Percentiles rank a stretch among this genome's conserved stretches.
Conservation (phyloP, 2,329 filamentous ascomycete species). For the Eutypella sp. region DNA sequence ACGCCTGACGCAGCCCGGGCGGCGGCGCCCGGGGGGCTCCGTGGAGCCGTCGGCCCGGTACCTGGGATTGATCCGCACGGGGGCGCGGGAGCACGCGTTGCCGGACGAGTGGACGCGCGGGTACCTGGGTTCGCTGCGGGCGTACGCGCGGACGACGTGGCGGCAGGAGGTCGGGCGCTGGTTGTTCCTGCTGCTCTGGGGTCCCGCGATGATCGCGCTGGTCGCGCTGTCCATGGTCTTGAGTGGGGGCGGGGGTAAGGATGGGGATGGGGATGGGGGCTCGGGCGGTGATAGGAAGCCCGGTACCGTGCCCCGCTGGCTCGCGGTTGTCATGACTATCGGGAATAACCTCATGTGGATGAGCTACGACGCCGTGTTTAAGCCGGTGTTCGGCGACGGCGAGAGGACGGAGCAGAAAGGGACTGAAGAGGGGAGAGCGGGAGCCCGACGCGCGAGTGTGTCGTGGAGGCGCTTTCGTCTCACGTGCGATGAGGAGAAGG, state of each 20-base stretch:
- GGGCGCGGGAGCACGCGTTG: constrained; percentile 74
- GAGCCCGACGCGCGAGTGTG: neutral
- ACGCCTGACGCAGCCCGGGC: no score
- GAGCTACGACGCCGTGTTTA: constrained; percentile 60
- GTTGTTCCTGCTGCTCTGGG: constrained; percentile 57
- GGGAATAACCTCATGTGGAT: constrained; percentile 49
- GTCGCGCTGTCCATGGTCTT: constrained; percentile 40
- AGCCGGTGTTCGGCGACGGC: constrained; percentile 75
- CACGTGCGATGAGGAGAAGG: neutral
- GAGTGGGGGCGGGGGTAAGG: constrained; percentile 48
- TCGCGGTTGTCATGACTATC: constrained; percentile 45
- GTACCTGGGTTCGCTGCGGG: constrained; percentile 64
- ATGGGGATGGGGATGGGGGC: constrained; percentile 43
- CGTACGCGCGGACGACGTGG: constrained; percentile 64
- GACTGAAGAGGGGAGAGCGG: constrained; percentile 7
- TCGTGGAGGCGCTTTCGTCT: neutral
- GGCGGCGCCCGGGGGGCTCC: no score
- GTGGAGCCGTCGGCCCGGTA: constrained; percentile 83
- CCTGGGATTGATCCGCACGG: constrained; percentile 71
- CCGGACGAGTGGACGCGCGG: constrained; percentile 71
- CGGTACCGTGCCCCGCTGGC: constrained; percentile 62
- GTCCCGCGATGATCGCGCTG: constrained; percentile 50
- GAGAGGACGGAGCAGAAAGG: constrained; percentile 52
- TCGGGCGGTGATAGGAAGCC: constrained; percentile 51
- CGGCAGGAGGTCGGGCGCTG: constrained; percentile 62